Base-by-base conservation (phyloP, 2,329 filamentous ascomycete species). In the Pestalotiopsis sp. region DNA sequence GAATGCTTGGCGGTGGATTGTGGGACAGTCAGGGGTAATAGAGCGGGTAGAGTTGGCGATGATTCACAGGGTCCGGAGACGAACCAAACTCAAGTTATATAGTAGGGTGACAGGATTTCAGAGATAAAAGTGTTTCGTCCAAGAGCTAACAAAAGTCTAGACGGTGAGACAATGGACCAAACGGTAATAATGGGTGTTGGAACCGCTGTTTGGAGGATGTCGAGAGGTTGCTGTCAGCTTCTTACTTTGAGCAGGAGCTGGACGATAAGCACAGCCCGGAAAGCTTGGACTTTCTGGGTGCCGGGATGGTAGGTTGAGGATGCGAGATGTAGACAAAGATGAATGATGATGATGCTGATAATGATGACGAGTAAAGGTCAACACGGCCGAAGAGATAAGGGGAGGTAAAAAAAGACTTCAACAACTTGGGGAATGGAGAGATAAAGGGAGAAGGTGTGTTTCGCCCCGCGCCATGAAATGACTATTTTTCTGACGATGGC, bases 181-280 rank as follows among this genome's bases (percentile, higher is more conserved):
- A 62, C 14, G 59, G 59, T 39, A 20, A 39, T 36, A 31, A 38
- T 62, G n/a, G 31, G 59, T 36, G 31, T 7, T 36, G 31, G 7
- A 36, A 36, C 27, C 20, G n/a, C 27, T 62, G 13, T 14, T 12
- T n/a, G 59, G 58, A 5, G n/a, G 59, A 20, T 20, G 59, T 38
- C 31, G 59, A 67, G 56, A 41, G 39, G 52, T 60, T 67, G 65
- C 52, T 36, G 65, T 67, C 65, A 67, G 65, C 65, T 67, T 60
- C 56, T 59, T 23, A 36, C 62, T 59, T 27, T 36, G 31, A 23
- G 27, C 25, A 59, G 23, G 39, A 49, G 31, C 31, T 39, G 65
- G 31, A 41, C 56, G 65, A 67, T 67, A 67, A 67, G 65, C 65
- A 67, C 65, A 59, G 65, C 65, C 65, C 65, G 11, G 65, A 60